Evolutionary conservation across 2,329 filamentous ascomycete species (phyloP).

Genomic region (Zalaria sp.): DNA sequence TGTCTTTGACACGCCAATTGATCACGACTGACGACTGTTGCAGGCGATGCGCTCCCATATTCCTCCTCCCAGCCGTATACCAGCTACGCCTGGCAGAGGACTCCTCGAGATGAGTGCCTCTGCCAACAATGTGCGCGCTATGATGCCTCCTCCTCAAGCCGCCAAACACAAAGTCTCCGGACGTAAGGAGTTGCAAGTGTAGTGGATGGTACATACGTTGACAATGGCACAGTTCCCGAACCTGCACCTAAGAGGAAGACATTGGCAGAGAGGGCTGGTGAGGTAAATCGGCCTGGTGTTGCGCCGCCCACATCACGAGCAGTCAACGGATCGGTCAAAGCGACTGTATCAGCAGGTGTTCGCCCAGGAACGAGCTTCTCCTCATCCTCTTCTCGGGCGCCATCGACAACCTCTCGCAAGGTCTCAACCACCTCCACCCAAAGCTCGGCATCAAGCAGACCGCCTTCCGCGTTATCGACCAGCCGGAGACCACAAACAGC

Average conservation of each 20-base stretch:
- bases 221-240: conserved; percentile 26
- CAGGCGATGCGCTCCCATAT: conserved; percentile 15
- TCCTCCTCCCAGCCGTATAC: conserved; percentile 19
- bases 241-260: conserved; percentile 37
- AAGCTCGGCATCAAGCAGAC: conserved; percentile 2
- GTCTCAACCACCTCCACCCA: conserved; percentile 8
- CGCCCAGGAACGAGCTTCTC: conserved; percentile 5
- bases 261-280: conserved; percentile 32
- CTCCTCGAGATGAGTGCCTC: conserved; percentile 38
- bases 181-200: conserved; percentile 20
- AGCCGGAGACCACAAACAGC: conserved; percentile 6
- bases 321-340: conserved; percentile 5
- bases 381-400: conserved; percentile 5
- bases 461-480: conserved; percentile 5
- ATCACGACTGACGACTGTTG: neutral
- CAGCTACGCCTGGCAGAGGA: conserved; percentile 15
- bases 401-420: conserved; percentile 10
- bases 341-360: conserved; percentile 1
- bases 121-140: conserved; percentile 37
- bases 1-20: too few species aligned
- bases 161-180: conserved; percentile 39
- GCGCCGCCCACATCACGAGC: conserved; percentile 3
- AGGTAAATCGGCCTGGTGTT: conserved; percentile 14
- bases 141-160: conserved; percentile 29
- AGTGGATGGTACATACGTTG: conserved; percentile 7